Percentiles rank a stretch among this genome's conserved stretches.
Evolutionary conservation across 495 filamentous ascomycete species (phyloP).

Genomic region (Barbatosphaeria neglecta): DNA sequence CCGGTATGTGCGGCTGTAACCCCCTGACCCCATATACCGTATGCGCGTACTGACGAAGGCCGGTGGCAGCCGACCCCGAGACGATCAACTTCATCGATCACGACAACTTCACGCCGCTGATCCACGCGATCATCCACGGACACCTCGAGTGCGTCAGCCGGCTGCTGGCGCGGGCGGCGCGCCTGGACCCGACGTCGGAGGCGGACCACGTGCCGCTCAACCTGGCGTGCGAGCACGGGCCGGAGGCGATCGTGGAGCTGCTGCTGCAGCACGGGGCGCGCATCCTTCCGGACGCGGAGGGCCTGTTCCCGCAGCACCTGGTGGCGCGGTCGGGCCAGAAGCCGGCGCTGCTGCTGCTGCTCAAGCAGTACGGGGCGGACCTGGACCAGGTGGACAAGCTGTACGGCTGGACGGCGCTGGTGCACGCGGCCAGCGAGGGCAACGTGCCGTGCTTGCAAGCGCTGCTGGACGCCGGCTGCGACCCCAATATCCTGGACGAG

Average conservation of each 20-base stretch:
- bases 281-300: conserved; percentile 86
- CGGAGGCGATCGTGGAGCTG: conserved; percentile 66
- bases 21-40: background rate
- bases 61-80: conserved; percentile 25
- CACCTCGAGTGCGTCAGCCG: conserved; percentile 66
- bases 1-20: conserved; percentile 25
- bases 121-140: conserved; percentile 84
- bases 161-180: conserved; percentile 58
- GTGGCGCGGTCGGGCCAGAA: conserved; percentile 82
- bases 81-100: conserved; percentile 84
- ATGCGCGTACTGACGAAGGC: background rate
- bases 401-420: conserved; percentile 92
- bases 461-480: conserved; percentile 62
- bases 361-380: conserved; percentile 82
- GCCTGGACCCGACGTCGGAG: conserved; percentile 70
- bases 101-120: conserved; percentile 92
- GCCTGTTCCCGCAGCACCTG: conserved; percentile 93
- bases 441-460: conserved; percentile 76
- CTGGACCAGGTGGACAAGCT: conserved; percentile 87
- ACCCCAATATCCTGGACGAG: conserved; percentile 70
- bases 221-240: conserved; percentile 86
- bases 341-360: conserved; percentile 61
- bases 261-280: conserved; percentile 66
- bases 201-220: conserved; percentile 91
- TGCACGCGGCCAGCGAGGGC: conserved; percentile 94